These are phyloP conservation scores for Cercospora berteroae DNA, from an alignment of 2,329 filamentous ascomycete species.

Conservation along the genomic window DNA sequence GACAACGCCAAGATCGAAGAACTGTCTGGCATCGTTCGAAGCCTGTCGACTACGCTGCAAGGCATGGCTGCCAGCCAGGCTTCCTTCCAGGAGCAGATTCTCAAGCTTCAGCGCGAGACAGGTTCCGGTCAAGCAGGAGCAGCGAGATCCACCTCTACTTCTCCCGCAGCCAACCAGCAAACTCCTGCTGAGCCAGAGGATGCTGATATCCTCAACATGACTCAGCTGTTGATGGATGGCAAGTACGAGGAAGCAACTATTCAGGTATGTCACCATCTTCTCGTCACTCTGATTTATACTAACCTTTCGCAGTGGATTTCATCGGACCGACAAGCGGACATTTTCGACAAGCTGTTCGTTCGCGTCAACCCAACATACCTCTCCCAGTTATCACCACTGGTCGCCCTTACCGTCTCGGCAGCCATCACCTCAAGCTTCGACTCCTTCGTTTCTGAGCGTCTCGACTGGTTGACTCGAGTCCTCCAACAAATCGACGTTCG, in stretches of 20 bases:
- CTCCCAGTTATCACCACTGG: slow-evolving; percentile 54
- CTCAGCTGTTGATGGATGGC: slow-evolving; percentile 60
- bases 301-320: slow-evolving; percentile 55
- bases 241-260: slow-evolving; percentile 50
- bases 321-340: slow-evolving; percentile 56
- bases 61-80: slow-evolving; percentile 67
- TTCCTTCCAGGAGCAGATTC: slow-evolving; percentile 61
- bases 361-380: slow-evolving; percentile 58
- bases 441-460: slow-evolving; percentile 53
- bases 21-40: slow-evolving; percentile 64
- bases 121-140: slow-evolving; percentile 43
- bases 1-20: slow-evolving; percentile 69
- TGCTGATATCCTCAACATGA: slow-evolving; percentile 61
- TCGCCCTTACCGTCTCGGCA: slow-evolving; percentile 60
- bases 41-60: slow-evolving; percentile 66
- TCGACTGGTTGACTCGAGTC: slow-evolving; percentile 59
- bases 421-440: slow-evolving; percentile 59
- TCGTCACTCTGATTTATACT: slow-evolving; percentile 34
- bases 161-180: slow-evolving; percentile 7
- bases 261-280: slow-evolving; percentile 30
- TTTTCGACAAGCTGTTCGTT: slow-evolving; percentile 63
- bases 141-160: slow-evolving; percentile 13
- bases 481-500: slow-evolving; percentile 52
- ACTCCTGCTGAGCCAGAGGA: slow-evolving; percentile 49
- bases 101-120: slow-evolving; percentile 44